Evolutionary conservation across 768 basidiomycete genomes (phyloP), one percentile per base, ranked within the genome.

Genomic region (Gelatoporia subvermispora): DNA sequence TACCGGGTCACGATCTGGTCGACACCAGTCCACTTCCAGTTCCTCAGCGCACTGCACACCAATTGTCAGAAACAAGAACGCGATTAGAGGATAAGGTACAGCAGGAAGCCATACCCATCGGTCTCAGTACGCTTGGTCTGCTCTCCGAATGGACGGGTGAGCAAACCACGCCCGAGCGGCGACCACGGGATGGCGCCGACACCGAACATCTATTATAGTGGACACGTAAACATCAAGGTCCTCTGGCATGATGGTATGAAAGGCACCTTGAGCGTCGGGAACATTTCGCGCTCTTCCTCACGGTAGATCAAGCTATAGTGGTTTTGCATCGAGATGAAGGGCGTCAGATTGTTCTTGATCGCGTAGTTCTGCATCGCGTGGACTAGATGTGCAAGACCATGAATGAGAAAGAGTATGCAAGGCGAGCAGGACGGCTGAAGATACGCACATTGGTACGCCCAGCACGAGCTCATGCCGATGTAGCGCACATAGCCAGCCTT

Each of bases 291-390:
- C 55, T 79, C 81, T 56, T 84, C 81, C 59, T 83, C 82, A 40
- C 81, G 73, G 56, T 83, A 82, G 39, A 79, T 38, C 3, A 79
- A 67, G 45, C 60, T 74, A 58, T 82, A 75, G 56, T 78, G 74
- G 62, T 82, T 79, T 62, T 83, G 79, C 81, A 83, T 82, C 13
- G 76, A 76, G 64, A 81, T 76, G 65, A 83, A 82, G 3, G 74
- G 76, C 3, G 76, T 78, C 10, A 68, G 55, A 17, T 60, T 62
- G 55, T 74, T 64, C 16, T 58, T 51, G 48, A 72, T 65, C 2
- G 72, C 72, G 51, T 75, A 75, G 53, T 68, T 31, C 70, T 72
- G 46, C 3, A 5, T 3, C 15, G 20, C 28, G 28, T 31, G 28
- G 28, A 31, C 7, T 31, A 31, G 5, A 31, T 31, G 28, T n/a